Evolutionary conservation across 2,329 filamentous ascomycete species (phyloP).

Genomic region (Lachnum nothofagi): DNA sequence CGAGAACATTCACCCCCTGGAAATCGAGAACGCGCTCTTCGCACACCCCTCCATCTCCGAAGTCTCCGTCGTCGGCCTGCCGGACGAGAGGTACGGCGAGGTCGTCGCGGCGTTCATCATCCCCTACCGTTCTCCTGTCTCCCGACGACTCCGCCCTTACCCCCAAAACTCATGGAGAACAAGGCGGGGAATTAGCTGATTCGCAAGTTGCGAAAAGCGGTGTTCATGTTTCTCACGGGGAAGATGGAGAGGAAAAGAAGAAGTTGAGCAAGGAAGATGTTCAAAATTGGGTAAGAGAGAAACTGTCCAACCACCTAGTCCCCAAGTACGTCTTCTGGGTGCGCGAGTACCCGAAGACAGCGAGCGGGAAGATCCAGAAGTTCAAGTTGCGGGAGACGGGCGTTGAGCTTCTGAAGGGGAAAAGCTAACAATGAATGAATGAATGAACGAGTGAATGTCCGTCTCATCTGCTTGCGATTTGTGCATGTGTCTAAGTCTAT

Average conservation of each 20-base stretch:
- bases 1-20: conserved; percentile 92
- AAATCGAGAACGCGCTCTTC: conserved; percentile 84
- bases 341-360: conserved; percentile 83
- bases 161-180: background rate
- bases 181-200: background rate
- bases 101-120: conserved; percentile 80
- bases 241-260: conserved; percentile 16
- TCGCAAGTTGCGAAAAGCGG: background rate
- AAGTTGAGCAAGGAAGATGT: conserved; percentile 54
- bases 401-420: conserved; percentile 35
- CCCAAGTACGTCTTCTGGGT: conserved; percentile 89
- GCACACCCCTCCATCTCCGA: conserved; percentile 66
- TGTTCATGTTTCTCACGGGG: background rate
- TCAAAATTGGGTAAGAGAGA: conserved; percentile 64
- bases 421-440: too few relatives aligned
- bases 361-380: conserved; percentile 95
- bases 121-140: conserved; percentile 34
- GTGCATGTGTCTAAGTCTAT: too few relatives aligned
- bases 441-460: too few relatives aligned
- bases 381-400: conserved; percentile 73
- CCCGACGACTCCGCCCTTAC: conserved; percentile 18
- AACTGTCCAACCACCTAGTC: conserved; percentile 69
- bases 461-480: too few relatives aligned
- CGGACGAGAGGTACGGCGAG: conserved; percentile 80
- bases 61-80: conserved; percentile 76